Evolutionary conservation across 345 rosid species (phyloP), one percentile per base, ranked within the genome.

Genomic region (Gynandropsis gynandra): DNA sequence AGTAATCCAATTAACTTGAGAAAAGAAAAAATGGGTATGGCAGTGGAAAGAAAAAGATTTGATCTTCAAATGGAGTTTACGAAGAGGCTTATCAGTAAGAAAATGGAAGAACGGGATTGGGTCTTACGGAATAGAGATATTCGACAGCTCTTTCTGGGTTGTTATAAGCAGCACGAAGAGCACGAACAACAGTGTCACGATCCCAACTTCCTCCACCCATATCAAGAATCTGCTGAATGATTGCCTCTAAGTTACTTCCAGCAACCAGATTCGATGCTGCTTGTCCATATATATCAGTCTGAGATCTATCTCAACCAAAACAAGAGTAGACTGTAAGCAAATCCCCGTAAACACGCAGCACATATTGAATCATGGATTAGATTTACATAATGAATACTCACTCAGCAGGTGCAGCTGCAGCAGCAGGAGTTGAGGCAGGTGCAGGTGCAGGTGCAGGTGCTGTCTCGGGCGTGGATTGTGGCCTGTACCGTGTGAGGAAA

Each of bases 121-220:
- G n/a, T n/a, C 85, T 50, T 53, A 81, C 95, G 56, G 95, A 72
- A 51, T 79, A 85, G 29, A 85, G 65, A 65, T 85, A 81, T 69
- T 85, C 89, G 55, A 85, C 87, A 61, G 95, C 95, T 62, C 89
- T 77, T 72, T 80, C 89, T 0, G 87, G 95, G 37, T 82, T 80
- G 67, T 82, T 85, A 63, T 35, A 81, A 50, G 85, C 95, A 36
- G 85, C 89, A 34, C 85, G 81, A 45, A 81, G 84, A 37, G 95
- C 87, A 10, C 77, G 87, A 44, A 80, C 64, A 63, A 82, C 83
- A 19, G 73, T 76, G 16, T 78, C 87, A 62, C 87, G 78, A 43
- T 80, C 85, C 87, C 87, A 82, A 13, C 73, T 70, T 21, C 89
- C 87, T 42, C 89, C 95, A 42, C 89, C 95, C 80, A 81, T 78